Conservation (phyloP, 371 early-diverging fungal genomes). For the Choanephora cucurbitarum region DNA sequence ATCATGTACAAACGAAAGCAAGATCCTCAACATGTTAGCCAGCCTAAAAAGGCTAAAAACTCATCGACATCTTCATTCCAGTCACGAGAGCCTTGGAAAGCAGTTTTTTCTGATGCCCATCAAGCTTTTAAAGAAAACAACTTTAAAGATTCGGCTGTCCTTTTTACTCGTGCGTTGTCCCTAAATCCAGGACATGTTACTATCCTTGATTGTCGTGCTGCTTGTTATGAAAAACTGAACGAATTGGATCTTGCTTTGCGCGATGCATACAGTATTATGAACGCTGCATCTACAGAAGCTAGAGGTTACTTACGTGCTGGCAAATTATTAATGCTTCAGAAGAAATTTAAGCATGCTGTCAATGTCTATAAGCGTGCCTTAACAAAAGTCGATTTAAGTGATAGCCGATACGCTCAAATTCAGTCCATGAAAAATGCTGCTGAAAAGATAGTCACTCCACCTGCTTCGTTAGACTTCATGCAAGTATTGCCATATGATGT, state of each 20-base stretch:
- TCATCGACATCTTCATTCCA: not conserved
- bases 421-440: slow-evolving; percentile 9
- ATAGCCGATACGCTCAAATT: slow-evolving; percentile 22
- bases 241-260: slow-evolving; percentile 22
- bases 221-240: slow-evolving; percentile 30
- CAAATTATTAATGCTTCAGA: slow-evolving; percentile 28
- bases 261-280: slow-evolving; percentile 35
- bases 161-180: slow-evolving; percentile 27
- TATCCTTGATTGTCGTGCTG: slow-evolving; percentile 42
- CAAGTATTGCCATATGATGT: slow-evolving; percentile 38
- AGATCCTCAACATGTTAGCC: not conserved
- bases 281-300: slow-evolving; percentile 24
- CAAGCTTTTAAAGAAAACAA: slow-evolving; percentile 28
- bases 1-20: not conserved
- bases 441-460: slow-evolving; percentile 9
- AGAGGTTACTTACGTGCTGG: slow-evolving; percentile 45
- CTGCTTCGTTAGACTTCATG: slow-evolving; percentile 23
- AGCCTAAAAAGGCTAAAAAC: not conserved
- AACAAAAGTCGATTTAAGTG: slow-evolving; percentile 15
- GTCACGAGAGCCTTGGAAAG: slow-evolving; percentile 22
- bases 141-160: slow-evolving; percentile 27
- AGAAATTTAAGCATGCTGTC: slow-evolving; percentile 19
- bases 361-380: slow-evolving; percentile 28
- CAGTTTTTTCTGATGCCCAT: slow-evolving; percentile 28
- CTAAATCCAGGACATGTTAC: slow-evolving; percentile 23